Percentiles rank a stretch among this genome's conserved stretches.
phyloP scores from a whole-genome alignment of 306 rosid genomes.

The Medicago lupulina region DNA sequence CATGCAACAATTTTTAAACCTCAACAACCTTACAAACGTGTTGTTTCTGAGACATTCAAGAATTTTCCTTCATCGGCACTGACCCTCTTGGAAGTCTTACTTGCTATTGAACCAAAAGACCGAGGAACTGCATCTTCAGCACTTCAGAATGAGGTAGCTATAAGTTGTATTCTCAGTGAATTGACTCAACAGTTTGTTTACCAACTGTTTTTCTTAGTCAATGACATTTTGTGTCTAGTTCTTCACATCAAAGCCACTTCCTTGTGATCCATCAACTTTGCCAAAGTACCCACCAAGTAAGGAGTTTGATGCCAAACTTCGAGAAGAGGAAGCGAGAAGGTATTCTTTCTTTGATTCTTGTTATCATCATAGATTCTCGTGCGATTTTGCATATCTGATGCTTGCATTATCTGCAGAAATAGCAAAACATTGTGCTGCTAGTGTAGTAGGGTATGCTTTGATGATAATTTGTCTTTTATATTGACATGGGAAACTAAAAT shows the following conservation, averaged over 20 bases:
- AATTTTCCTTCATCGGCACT: slow-evolving; percentile 67
- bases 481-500: slow-evolving; percentile 15
- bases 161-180: slow-evolving; percentile 15
- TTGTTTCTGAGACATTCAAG: slow-evolving; percentile 70
- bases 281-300: slow-evolving; percentile 87
- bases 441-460: slow-evolving; percentile 20
- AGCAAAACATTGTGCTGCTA: slow-evolving; percentile 5
- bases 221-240: slow-evolving; percentile 55
- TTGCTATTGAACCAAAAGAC: slow-evolving; percentile 73
- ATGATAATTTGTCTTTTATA: slow-evolving; percentile 13
- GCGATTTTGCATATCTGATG: slow-evolving; percentile 24
- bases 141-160: slow-evolving; percentile 75
- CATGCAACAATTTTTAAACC: slow-evolving; percentile 88
- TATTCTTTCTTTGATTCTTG: slow-evolving; percentile 40
- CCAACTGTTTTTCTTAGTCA: slow-evolving; percentile 27
- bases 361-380: slow-evolving; percentile 21
- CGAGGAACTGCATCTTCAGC: slow-evolving; percentile 82
- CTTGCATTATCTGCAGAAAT: slow-evolving; percentile 24
- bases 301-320: slow-evolving; percentile 79
- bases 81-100: slow-evolving; percentile 74
- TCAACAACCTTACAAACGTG: slow-evolving; percentile 74
- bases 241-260: slow-evolving; percentile 74
- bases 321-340: slow-evolving; percentile 83
- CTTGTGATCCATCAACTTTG: slow-evolving; percentile 73
- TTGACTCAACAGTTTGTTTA: slow-evolving; percentile 17